Percentiles rank a stretch among this genome's conserved stretches.
Evolutionary conservation across 1,139 yeast species (phyloP).

Genomic region (Williopsis jadinii): DNA sequence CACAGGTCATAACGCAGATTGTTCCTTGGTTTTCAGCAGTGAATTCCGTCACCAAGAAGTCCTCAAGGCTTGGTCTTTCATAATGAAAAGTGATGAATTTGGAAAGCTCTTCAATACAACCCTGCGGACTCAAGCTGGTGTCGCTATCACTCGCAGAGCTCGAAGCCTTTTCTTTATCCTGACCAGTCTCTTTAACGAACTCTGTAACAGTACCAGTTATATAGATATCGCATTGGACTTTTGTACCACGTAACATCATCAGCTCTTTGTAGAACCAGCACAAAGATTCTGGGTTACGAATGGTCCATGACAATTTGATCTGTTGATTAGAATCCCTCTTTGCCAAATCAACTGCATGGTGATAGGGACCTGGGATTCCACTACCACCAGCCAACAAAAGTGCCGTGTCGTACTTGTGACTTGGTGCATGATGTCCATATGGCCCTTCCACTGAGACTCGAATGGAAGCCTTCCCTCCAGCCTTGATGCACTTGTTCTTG

Average conservation of each 20-base stretch:
- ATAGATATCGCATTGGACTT: conserved; percentile 30
- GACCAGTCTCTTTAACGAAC: too few relatives aligned
- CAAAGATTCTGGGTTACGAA: conserved; percentile 38
- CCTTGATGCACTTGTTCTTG: conserved; percentile 5
- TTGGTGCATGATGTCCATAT: conserved; percentile 45
- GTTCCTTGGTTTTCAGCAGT: too few relatives aligned
- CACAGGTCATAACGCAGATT: conserved; percentile 28
- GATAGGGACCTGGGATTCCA: conserved; percentile 53
- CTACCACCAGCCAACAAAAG: conserved; percentile 59
- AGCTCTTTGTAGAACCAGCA: conserved; percentile 45
- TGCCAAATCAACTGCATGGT: conserved; percentile 22
- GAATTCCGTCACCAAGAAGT: too few relatives aligned
- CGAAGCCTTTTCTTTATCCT: too few relatives aligned
- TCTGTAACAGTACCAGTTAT: conserved; percentile 22
- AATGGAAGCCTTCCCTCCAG: conserved; percentile 4
- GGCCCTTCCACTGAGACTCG: conserved; percentile 46
- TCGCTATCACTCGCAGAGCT: neutral
- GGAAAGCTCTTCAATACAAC: conserved; percentile 1
- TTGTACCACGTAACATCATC: conserved; percentile 25
- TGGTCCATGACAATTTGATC: conserved; percentile 31
- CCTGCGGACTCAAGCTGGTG: neutral
- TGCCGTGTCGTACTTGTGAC: conserved; percentile 43
- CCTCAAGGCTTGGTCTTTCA: too few relatives aligned
- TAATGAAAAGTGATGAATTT: too few relatives aligned
- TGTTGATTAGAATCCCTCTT: conserved; percentile 1